phyloP scores from a whole-genome alignment of 192 early-diverging fungal genomes.

The Dissophora globulifera region DNA sequence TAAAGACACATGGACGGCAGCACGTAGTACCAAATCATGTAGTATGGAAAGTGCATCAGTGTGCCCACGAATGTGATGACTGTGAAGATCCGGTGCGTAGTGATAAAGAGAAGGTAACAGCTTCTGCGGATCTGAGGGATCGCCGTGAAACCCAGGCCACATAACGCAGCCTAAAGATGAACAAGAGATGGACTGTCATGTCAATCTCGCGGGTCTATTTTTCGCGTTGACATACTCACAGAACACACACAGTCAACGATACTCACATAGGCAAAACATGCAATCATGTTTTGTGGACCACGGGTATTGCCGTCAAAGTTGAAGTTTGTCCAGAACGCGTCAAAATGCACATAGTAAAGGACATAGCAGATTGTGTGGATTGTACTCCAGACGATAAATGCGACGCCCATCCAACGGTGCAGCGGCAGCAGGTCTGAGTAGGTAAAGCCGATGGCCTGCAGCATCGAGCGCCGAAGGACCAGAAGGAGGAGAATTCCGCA shows the following conservation, averaged over 20 bases:
- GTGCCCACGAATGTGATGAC: conserved; percentile 43
- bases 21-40: conserved; percentile 51
- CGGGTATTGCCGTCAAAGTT: conserved; percentile 47
- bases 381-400: conserved; percentile 30
- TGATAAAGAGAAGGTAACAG: conserved; percentile 29
- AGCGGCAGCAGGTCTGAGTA: conserved; percentile 46
- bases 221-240: no score
- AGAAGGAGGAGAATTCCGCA: conserved; percentile 34
- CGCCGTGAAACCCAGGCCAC: conserved; percentile 12
- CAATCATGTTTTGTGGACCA: conserved; percentile 46
- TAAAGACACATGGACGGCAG: conserved; percentile 42
- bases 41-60: conserved; percentile 45
- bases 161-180: conserved; percentile 19
- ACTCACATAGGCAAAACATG: conserved; percentile 40
- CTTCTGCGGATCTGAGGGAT: conserved; percentile 14
- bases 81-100: conserved; percentile 25
- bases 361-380: conserved; percentile 33
- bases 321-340: conserved; percentile 32
- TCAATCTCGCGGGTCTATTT: no score
- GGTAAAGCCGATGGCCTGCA: conserved; percentile 39
- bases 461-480: conserved; percentile 40
- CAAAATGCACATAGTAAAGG: conserved; percentile 34
- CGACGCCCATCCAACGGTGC: conserved; percentile 37
- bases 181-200: no score
- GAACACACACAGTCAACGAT: no score